Evolutionary conservation across 495 filamentous ascomycete genomes (phyloP), one percentile per base, ranked within the genome.

Genomic region (Talaromyces borbonicus): DNA sequence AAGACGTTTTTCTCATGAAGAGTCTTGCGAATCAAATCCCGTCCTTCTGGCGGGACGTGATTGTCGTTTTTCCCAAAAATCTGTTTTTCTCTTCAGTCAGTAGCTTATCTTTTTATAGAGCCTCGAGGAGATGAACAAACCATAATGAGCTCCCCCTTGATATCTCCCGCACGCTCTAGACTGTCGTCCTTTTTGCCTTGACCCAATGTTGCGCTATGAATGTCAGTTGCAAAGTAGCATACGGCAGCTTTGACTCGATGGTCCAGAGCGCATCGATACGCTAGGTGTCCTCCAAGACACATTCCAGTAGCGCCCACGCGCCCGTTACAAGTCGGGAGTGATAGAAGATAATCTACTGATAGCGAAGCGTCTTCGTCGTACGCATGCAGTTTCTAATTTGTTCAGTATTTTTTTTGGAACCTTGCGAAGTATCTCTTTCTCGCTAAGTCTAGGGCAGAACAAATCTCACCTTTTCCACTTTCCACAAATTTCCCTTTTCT

Each of bases 251-350:
- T 77, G 40, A 95, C 75, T 20, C 88, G 73, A 18, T 72, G 72
- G 58, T 95, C 86, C 40, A 95, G 69, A 45, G 81, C 86, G 55
- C 84, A 87, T 42, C 90, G 78, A 53, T 87, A 84, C 31, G 90
- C 83, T 18, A 95, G 74, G 61, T 97, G 90, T 3, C 90, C 90
- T 43, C 90, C 90, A 3, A 97, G 79, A 61, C 90, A 95, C 90
- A 97, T 97, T 25, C 90, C 90, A 6, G 89, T 94, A 2, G 85
- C 69, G 32, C 90, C 90, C 44, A 97, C 79, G 8, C 77, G 76
- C 25, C 90, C 89, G 52, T 80, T 94, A 61, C 90, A 95, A 16
- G 86, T 94, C 6, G 73, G 68, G 8, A 94, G 73, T 11, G 73
- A 73, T 32, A 93, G 65, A 5, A 97, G 79, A 48, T 77, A 67